Conservation (phyloP, 2,329 filamentous ascomycete species). For the Colletotrichum noveboracense region DNA sequence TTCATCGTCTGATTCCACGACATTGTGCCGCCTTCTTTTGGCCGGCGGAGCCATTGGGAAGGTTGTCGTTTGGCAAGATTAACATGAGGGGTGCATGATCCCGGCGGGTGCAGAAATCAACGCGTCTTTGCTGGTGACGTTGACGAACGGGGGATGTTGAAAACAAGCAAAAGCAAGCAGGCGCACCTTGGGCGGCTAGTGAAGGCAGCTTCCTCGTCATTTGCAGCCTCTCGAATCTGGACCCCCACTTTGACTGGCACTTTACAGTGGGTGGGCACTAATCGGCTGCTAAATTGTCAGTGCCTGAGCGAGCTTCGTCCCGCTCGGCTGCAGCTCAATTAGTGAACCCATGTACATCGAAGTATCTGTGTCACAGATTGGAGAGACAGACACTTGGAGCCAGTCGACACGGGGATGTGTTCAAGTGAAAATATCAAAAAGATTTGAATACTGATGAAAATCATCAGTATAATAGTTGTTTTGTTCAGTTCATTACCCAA, state of each 20-base stretch:
- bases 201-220: slow-evolving; percentile 16
- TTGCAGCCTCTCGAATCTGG: slow-evolving; percentile 2
- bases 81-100: slow-evolving; percentile 14
- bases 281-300: not conserved
- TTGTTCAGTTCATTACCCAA: fast-evolving
- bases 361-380: not conserved
- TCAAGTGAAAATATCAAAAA: not conserved
- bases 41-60: slow-evolving; percentile 59
- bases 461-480: fast-evolving
- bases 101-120: not conserved
- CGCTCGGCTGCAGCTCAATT: not conserved
- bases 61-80: not conserved
- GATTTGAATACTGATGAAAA: fast-evolving
- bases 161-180: not conserved
- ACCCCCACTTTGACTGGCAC: not conserved
- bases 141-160: not conserved
- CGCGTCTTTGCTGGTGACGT: not conserved
- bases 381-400: not conserved
- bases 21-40: slow-evolving; percentile 64
- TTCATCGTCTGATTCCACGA: slow-evolving; percentile 57
- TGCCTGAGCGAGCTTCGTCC: not conserved
- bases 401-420: not conserved
- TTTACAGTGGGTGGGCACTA: not conserved
- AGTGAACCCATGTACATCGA: not conserved
- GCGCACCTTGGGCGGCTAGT: not conserved